These are phyloP conservation scores for Austroboletus rostrupii DNA, from an alignment of 1,284 basidiomycete species.

Conservation along the genomic window DNA sequence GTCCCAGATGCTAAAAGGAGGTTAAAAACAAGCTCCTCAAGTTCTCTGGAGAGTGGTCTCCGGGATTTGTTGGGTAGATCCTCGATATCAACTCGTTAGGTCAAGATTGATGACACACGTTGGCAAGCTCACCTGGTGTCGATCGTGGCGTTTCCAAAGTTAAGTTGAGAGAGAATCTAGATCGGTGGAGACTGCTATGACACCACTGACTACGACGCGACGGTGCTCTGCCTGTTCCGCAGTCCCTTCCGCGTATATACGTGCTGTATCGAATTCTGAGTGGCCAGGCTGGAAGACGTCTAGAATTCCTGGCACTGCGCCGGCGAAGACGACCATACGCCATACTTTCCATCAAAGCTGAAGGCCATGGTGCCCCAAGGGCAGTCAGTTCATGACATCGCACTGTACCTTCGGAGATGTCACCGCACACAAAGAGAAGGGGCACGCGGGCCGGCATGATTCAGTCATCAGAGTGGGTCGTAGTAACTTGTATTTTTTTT, in stretches of 20 bases:
- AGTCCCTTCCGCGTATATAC: slow-evolving; percentile 47
- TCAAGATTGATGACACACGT: not conserved
- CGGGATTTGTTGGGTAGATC: slow-evolving; percentile 33
- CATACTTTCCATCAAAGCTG: slow-evolving; percentile 41
- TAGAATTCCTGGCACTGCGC: slow-evolving; percentile 43
- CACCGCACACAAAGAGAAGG: slow-evolving; percentile 34
- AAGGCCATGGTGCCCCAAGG: slow-evolving; percentile 49
- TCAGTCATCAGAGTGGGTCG: too few relatives aligned
- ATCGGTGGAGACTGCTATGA: not conserved
- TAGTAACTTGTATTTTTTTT: too few relatives aligned
- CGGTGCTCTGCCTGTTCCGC: slow-evolving; percentile 42
- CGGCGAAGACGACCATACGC: slow-evolving; percentile 37
- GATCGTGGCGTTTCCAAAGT: slow-evolving; percentile 39
- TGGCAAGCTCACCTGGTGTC: slow-evolving; percentile 47
- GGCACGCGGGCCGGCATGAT: slow-evolving; percentile 33
- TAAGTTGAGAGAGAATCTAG: slow-evolving; percentile 42
- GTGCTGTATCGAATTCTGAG: slow-evolving; percentile 48
- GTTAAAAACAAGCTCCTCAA: slow-evolving; percentile 32
- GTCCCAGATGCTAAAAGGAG: slow-evolving; percentile 31
- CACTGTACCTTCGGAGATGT: not conserved
- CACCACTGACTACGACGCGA: not conserved
- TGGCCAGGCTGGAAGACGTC: slow-evolving; percentile 42
- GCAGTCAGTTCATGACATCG: not conserved
- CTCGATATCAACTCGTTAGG: slow-evolving; percentile 11
- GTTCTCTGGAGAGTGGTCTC: slow-evolving; percentile 31